These are phyloP conservation scores for Epithele typhae DNA, from an alignment of 768 basidiomycete genomes.

Conservation along the genomic window DNA sequence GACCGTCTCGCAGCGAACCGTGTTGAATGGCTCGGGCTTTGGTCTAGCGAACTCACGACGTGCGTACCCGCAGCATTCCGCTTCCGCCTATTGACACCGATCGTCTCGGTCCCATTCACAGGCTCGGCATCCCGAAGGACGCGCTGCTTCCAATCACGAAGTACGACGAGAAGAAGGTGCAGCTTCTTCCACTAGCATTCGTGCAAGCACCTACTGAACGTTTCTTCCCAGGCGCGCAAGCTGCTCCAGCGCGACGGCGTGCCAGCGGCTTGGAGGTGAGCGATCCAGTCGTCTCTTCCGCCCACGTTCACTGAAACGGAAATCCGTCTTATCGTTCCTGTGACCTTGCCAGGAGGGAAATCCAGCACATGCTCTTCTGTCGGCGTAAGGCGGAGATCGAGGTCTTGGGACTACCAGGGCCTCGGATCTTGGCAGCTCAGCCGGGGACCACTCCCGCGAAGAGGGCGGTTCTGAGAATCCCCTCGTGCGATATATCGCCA, in stretches of 20 bases:
- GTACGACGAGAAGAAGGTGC: slow-evolving; percentile 63
- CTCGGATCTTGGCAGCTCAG: not conserved
- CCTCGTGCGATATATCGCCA: slow-evolving; percentile 22
- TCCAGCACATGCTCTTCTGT: slow-evolving; percentile 71
- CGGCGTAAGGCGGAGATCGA: slow-evolving; percentile 96
- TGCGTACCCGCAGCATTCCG: slow-evolving; percentile 27
- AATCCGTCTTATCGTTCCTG: not conserved
- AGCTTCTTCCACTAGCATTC: too few species aligned
- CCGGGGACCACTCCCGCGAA: not conserved
- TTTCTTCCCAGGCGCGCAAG: slow-evolving; percentile 46
- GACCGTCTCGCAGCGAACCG: slow-evolving; percentile 61
- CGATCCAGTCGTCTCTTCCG: slow-evolving; percentile 6
- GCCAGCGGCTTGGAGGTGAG: slow-evolving; percentile 67
- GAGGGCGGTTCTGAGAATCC: slow-evolving; percentile 5
- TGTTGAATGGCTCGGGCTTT: slow-evolving; percentile 79
- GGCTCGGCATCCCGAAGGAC: slow-evolving; percentile 57
- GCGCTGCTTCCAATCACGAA: slow-evolving; percentile 62
- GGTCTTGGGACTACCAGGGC: slow-evolving; percentile 36
- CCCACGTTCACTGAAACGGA: not conserved
- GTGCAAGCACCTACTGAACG: not conserved
- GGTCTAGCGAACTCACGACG: slow-evolving; percentile 61
- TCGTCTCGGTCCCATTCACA: slow-evolving; percentile 23
- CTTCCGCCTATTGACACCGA: not conserved
- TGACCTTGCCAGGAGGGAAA: slow-evolving; percentile 57
- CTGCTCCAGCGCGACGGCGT: slow-evolving; percentile 52